These are phyloP conservation scores for Venturia oleaginea DNA, from an alignment of 2,329 filamentous ascomycete species.

Conservation along the genomic window DNA sequence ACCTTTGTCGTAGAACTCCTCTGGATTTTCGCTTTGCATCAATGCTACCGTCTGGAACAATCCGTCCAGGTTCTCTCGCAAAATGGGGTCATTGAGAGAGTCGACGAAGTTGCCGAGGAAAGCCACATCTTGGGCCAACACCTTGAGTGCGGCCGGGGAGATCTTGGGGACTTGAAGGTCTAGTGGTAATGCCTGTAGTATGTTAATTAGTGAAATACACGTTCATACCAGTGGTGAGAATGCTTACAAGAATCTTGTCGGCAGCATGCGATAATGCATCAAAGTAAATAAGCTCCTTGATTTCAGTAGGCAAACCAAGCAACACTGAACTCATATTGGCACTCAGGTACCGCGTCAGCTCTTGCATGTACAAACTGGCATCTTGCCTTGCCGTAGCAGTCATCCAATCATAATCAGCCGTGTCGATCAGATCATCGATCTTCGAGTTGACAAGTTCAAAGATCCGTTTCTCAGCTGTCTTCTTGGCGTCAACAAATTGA, in stretches of 20 bases:
- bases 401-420: constrained; percentile 88
- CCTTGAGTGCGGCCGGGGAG: constrained; percentile 74
- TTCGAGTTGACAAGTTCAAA: constrained; percentile 98
- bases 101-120: constrained; percentile 83
- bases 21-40: constrained; percentile 78
- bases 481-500: constrained; percentile 81
- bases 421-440: constrained; percentile 94
- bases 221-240: constrained; percentile 28
- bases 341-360: constrained; percentile 80
- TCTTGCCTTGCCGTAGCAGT: neutral
- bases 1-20: constrained; percentile 92
- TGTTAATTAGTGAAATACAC: constrained; percentile 11
- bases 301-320: constrained; percentile 83
- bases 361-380: constrained; percentile 73
- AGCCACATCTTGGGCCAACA: constrained; percentile 72
- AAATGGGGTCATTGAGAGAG: constrained; percentile 75
- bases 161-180: constrained; percentile 74
- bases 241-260: constrained; percentile 60
- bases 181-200: constrained; percentile 53
- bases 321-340: constrained; percentile 97
- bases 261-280: constrained; percentile 88
- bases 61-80: constrained; percentile 84
- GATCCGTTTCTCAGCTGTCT: constrained; percentile 92
- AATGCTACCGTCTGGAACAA: constrained; percentile 85
- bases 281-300: constrained; percentile 97